Evolutionary conservation across 106 monocot genomes (phyloP).

Genomic region (Dioscorea zingiberensis): DNA sequence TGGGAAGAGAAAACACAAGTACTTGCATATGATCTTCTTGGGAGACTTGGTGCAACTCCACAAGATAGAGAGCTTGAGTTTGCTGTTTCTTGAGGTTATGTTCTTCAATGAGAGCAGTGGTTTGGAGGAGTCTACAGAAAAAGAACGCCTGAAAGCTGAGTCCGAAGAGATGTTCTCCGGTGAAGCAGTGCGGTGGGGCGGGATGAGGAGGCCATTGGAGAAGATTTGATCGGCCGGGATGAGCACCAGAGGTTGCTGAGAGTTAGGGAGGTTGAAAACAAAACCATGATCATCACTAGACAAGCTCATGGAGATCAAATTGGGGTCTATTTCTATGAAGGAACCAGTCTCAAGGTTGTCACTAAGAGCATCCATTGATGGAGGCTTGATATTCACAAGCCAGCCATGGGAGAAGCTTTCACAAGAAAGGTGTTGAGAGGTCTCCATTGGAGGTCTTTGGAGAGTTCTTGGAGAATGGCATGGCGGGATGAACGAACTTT

Average conservation of each 20-base stretch:
- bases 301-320: slow-evolving; percentile 28
- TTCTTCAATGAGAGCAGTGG: too few relatives aligned
- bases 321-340: slow-evolving; percentile 39
- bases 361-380: not conserved
- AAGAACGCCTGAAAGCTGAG: not conserved
- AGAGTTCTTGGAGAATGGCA: not conserved
- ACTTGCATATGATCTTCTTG: slow-evolving; percentile 28
- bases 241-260: not conserved
- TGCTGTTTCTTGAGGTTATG: not conserved
- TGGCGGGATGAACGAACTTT: not conserved
- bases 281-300: not conserved
- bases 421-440: slow-evolving; percentile 18
- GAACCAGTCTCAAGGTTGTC: slow-evolving; percentile 11
- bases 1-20: slow-evolving; percentile 32
- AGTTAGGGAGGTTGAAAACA: not conserved
- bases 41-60: slow-evolving; percentile 13
- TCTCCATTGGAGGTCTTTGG: slow-evolving; percentile 8
- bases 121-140: slow-evolving; percentile 8
- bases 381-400: slow-evolving; percentile 27
- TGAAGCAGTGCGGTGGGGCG: slow-evolving; percentile 1
- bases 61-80: not conserved
- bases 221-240: slow-evolving; percentile 15
- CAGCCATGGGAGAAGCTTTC: slow-evolving; percentile 55
- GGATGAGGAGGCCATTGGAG: slow-evolving; percentile 15
- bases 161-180: not conserved